phyloP scores from a whole-genome alignment of 768 basidiomycete genomes.

The Leccinum incarnatum region DNA sequence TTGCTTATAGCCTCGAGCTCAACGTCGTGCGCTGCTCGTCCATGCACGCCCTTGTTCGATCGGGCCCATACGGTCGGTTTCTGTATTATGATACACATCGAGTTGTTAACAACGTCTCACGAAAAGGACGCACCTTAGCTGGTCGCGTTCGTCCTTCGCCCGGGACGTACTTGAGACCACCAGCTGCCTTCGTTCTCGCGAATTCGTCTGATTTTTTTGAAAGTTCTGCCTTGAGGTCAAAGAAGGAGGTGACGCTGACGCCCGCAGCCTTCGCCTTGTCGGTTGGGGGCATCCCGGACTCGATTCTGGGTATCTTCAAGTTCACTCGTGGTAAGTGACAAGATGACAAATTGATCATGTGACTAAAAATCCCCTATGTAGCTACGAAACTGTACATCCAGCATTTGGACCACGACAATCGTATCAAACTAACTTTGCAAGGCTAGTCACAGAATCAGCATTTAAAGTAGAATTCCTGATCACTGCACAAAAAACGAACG shows the following conservation, averaged over 20 bases:
- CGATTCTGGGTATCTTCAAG: slow-evolving; percentile 6
- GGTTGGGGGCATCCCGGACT: slow-evolving; percentile 41
- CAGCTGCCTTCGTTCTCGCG: slow-evolving; percentile 60
- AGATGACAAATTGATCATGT: slow-evolving; percentile 9
- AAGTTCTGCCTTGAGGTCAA: slow-evolving; percentile 71
- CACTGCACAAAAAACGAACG: slow-evolving; percentile 54
- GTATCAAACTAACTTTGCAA: slow-evolving; percentile 58
- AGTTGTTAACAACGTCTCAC: background rate
- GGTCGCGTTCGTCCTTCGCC: slow-evolving; percentile 60
- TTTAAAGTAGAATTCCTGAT: background rate
- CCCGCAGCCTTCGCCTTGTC: slow-evolving; percentile 65
- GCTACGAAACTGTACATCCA: slow-evolving; percentile 39
- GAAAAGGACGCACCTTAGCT: slow-evolving; percentile 55
- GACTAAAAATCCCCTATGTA: slow-evolving; percentile 24
- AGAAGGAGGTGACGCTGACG: slow-evolving; percentile 70
- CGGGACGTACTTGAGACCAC: slow-evolving; percentile 46
- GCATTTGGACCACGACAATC: background rate
- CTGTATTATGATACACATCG: slow-evolving; percentile 33
- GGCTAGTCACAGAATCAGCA: slow-evolving; percentile 8
- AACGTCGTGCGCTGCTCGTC: slow-evolving; percentile 62
- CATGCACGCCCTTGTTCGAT: slow-evolving; percentile 70
- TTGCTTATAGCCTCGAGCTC: slow-evolving; percentile 68
- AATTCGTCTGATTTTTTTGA: slow-evolving; percentile 55
- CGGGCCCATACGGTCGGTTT: slow-evolving; percentile 77
- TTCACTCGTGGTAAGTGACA: background rate